Evolutionary conservation across 2,329 filamentous ascomycete species (phyloP).

Genomic region (Stachybotrys chlorohalonatus): DNA sequence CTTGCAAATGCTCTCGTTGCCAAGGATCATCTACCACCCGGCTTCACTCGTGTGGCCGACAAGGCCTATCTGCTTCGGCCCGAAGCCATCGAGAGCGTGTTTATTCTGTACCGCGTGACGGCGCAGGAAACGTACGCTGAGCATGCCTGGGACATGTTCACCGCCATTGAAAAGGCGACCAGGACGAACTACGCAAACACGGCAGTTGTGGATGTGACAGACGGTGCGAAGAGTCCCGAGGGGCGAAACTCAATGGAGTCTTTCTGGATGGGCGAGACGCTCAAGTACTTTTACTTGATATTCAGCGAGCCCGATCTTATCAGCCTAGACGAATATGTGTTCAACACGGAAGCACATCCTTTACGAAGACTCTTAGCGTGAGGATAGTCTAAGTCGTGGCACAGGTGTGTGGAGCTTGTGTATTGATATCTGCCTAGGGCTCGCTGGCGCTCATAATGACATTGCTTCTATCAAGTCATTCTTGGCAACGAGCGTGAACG

Average conservation of each 20-base stretch:
- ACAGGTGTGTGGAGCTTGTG: no score
- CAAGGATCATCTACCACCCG: constrained; percentile 30
- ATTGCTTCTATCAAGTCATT: no score
- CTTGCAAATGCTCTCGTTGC: not conserved
- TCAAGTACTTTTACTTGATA: constrained; percentile 73
- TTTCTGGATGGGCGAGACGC: constrained; percentile 76
- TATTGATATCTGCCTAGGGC: no score
- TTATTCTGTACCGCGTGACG: constrained; percentile 65
- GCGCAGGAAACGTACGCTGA: constrained; percentile 55
- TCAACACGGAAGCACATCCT: constrained; percentile 48
- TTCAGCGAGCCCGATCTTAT: constrained; percentile 48
- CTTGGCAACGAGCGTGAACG: no score
- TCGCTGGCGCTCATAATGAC: no score
- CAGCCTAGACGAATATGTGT: constrained; percentile 50
- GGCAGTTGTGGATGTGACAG: constrained; percentile 51
- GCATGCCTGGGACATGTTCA: constrained; percentile 66
- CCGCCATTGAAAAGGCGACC: constrained; percentile 49
- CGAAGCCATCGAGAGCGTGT: constrained; percentile 77
- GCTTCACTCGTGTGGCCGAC: constrained; percentile 46
- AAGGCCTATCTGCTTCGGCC: constrained; percentile 56
- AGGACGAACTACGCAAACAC: constrained; percentile 51
- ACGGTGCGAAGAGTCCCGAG: constrained; percentile 9
- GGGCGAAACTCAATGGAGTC: constrained; percentile 50
- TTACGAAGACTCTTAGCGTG: constrained; percentile 10
- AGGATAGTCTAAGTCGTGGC: not conserved